A percentile compares a stretch with the other conserved stretches of the same genome.
phyloP scores from a whole-genome alignment of 345 rosid genomes.

The Eucalyptus erythrocorys region DNA sequence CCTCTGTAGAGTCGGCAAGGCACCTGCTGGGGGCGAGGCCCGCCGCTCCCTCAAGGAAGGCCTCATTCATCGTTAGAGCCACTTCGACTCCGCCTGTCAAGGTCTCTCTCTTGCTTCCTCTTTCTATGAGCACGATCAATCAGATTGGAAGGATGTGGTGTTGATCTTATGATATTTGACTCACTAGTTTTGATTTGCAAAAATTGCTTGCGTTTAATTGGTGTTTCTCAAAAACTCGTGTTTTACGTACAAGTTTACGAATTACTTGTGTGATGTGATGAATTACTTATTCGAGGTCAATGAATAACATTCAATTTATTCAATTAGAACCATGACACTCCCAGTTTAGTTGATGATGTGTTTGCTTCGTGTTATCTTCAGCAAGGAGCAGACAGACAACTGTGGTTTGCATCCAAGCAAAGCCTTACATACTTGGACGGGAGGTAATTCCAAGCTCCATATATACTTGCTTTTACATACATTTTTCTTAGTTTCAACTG shows the following conservation, averaged over 20 bases:
- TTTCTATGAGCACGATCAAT: background rate
- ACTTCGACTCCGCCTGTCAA: slow-evolving; percentile 88
- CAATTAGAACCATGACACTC: background rate
- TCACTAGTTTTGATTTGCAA: background rate
- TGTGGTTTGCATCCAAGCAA: slow-evolving; percentile 95
- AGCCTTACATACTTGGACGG: slow-evolving; percentile 94
- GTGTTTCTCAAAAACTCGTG: background rate
- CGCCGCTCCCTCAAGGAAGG: slow-evolving; percentile 32
- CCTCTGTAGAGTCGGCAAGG: slow-evolving; percentile 72
- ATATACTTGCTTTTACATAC: background rate
- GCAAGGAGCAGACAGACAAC: slow-evolving; percentile 82
- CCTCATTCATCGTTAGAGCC: slow-evolving; percentile 62
- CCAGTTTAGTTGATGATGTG: background rate
- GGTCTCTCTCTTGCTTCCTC: slow-evolving; percentile 18
- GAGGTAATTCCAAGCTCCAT: slow-evolving; percentile 31
- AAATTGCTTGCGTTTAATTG: accelerated
- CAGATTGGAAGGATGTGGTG: too few relatives aligned
- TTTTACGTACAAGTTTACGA: accelerated
- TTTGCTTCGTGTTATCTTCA: slow-evolving; percentile 5
- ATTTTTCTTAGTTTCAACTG: background rate
- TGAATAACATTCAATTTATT: too few relatives aligned
- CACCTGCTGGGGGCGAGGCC: slow-evolving; percentile 51
- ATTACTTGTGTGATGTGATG: accelerated
- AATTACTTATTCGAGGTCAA: too few relatives aligned
- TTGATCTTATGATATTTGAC: accelerated